Conservation (phyloP, 129 eudicot species). For the Arctium lappa region DNA sequence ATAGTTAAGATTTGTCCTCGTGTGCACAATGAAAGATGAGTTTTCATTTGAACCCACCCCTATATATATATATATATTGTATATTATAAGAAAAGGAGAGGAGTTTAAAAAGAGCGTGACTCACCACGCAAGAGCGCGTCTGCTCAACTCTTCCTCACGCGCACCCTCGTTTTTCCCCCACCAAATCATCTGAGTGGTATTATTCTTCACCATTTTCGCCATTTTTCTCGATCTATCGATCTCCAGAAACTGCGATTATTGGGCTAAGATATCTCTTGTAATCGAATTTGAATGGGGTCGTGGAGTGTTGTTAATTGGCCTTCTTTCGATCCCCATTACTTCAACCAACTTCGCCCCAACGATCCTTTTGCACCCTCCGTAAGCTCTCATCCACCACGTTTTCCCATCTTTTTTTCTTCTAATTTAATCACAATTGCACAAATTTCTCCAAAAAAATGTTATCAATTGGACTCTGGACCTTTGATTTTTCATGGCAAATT, state of each 20-base stretch:
- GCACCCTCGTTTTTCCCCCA: too few species aligned
- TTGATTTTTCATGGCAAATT: neutral
- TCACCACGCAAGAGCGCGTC: too few species aligned
- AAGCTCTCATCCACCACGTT: slow-evolving; percentile 21
- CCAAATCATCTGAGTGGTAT: too few species aligned
- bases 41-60: too few species aligned
- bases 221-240: neutral
- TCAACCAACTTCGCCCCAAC: slow-evolving; percentile 70
- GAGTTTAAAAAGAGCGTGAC: too few species aligned
- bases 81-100: too few species aligned
- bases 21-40: too few species aligned
- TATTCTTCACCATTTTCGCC: neutral
- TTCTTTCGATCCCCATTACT: slow-evolving; percentile 72
- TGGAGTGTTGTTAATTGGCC: slow-evolving; percentile 56
- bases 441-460: neutral
- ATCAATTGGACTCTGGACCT: neutral
- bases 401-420: neutral
- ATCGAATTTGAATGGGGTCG: slow-evolving; percentile 46
- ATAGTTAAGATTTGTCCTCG: too few species aligned
- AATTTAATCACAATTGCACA: neutral
- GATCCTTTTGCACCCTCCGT: slow-evolving; percentile 76
- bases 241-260: slow-evolving; percentile 11
- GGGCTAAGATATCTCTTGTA: slow-evolving; percentile 12
- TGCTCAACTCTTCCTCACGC: too few species aligned
- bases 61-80: too few species aligned